phyloP scores from a whole-genome alignment of 2,329 filamentous ascomycete species.

The Aspergillus candidus region DNA sequence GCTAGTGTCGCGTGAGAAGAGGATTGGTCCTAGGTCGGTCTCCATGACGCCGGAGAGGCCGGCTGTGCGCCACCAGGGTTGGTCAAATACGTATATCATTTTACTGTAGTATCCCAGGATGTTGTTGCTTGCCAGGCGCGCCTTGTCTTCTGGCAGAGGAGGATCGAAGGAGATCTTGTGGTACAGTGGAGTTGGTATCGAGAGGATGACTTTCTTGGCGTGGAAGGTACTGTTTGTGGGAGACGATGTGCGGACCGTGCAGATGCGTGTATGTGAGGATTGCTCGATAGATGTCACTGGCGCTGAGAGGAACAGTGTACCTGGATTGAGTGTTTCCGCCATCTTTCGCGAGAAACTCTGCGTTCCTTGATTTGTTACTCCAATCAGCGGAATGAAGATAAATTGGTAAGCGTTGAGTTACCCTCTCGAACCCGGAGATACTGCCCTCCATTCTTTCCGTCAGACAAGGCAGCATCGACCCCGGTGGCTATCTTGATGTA shows the following conservation, averaged over 20 bases:
- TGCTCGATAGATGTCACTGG: conserved; percentile 9
- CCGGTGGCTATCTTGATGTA: conserved; percentile 50
- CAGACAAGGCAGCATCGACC: conserved; percentile 46
- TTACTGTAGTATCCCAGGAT: conserved; percentile 48
- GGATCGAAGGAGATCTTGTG: conserved; percentile 45
- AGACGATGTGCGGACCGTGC: background rate
- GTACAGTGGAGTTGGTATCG: conserved; percentile 44
- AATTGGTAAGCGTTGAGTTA: conserved; percentile 11
- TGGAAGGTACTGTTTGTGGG: background rate
- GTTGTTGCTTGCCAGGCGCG: conserved; percentile 28
- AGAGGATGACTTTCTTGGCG: conserved; percentile 40
- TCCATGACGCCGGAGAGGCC: conserved; percentile 43
- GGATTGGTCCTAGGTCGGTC: conserved; percentile 42
- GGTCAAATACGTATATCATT: conserved; percentile 40
- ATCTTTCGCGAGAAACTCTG: conserved; percentile 38
- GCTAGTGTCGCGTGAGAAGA: conserved; percentile 44
- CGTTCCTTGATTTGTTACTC: conserved; percentile 8
- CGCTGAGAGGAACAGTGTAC: conserved; percentile 19
- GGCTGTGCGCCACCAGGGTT: conserved; percentile 42
- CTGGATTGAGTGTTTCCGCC: conserved; percentile 27
- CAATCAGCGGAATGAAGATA: background rate
- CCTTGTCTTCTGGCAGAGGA: conserved; percentile 39
- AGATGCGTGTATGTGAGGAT: background rate
- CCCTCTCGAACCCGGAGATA: conserved; percentile 46
- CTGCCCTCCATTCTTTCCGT: conserved; percentile 48